phyloP scores from a whole-genome alignment of 2,329 filamentous ascomycete genomes.

The Talaromyces marneffei region DNA sequence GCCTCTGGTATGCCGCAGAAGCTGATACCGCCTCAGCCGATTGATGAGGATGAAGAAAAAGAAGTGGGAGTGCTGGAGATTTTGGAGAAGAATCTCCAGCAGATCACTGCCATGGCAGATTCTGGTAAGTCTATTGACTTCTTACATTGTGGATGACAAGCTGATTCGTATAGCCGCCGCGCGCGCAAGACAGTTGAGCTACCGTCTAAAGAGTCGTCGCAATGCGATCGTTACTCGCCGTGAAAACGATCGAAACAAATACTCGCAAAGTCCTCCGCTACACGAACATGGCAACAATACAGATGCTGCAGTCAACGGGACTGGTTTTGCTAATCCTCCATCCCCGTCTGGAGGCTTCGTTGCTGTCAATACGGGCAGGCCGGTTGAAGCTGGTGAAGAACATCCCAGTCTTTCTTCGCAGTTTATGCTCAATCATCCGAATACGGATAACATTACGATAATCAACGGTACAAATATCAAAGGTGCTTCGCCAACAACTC shows the following conservation, averaged over 20 bases:
- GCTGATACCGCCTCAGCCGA: conserved; percentile 71
- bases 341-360: conserved; percentile 51
- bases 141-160: neutral
- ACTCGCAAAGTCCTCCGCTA: conserved; percentile 34
- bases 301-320: conserved; percentile 23
- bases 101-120: conserved; percentile 75
- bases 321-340: conserved; percentile 30
- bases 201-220: conserved; percentile 68
- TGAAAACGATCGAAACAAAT: conserved; percentile 37
- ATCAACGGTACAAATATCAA: conserved; percentile 46
- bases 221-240: conserved; percentile 65
- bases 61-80: conserved; percentile 81
- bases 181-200: conserved; percentile 71
- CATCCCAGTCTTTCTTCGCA: conserved; percentile 26
- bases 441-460: conserved; percentile 43
- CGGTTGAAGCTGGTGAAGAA: conserved; percentile 34
- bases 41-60: conserved; percentile 79
- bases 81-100: conserved; percentile 68
- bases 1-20: conserved; percentile 76
- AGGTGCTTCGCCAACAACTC: conserved; percentile 51
- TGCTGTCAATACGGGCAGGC: conserved; percentile 48
- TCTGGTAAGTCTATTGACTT: conserved; percentile 47
- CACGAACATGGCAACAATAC: conserved; percentile 27
- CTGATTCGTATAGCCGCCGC: conserved; percentile 50
- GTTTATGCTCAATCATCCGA: conserved; percentile 38